phyloP scores from a whole-genome alignment of 139 green algal genomes.

The Chlorella sorokiniana region DNA sequence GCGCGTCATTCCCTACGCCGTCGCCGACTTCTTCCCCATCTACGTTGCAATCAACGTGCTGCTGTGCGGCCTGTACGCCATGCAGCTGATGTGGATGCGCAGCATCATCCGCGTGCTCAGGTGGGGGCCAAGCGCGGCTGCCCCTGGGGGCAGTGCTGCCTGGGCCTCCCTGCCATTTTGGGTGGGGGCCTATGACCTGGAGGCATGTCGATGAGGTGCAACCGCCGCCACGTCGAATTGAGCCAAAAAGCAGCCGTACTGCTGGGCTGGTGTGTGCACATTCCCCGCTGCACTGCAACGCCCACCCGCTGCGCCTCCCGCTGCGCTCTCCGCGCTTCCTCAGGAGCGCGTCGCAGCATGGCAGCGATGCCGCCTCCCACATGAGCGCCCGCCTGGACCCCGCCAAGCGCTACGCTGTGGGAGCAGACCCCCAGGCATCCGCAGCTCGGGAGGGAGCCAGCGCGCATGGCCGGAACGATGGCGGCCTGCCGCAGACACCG shows the following conservation, averaged over 20 bases:
- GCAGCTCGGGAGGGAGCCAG: not conserved
- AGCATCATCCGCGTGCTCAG: constrained; percentile 31
- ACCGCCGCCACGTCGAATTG: too few species aligned
- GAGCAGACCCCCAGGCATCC: not conserved
- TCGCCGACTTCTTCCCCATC: constrained; percentile 17
- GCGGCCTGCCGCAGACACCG: not conserved
- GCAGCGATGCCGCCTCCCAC: not conserved
- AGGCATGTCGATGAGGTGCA: too few species aligned
- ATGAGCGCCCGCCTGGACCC: constrained; percentile 36
- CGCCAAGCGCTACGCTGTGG: constrained; percentile 31
- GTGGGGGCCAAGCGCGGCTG: not conserved
- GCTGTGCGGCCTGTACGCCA: constrained; percentile 31
- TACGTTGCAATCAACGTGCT: constrained; percentile 30
- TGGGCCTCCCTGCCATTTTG: too few species aligned
- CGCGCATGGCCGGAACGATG: not conserved
- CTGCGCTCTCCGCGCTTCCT: not conserved
- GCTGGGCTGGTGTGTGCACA: too few species aligned
- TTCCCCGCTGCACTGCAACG: too few species aligned
- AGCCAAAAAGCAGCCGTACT: too few species aligned
- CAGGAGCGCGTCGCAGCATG: not conserved
- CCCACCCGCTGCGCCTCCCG: not conserved
- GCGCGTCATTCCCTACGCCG: constrained; percentile 11
- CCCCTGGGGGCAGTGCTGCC: not conserved
- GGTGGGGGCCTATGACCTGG: not conserved
- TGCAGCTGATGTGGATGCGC: constrained; percentile 49